Conservation (phyloP, 208 protist species). For the Trichomonas vaginalis region DNA sequence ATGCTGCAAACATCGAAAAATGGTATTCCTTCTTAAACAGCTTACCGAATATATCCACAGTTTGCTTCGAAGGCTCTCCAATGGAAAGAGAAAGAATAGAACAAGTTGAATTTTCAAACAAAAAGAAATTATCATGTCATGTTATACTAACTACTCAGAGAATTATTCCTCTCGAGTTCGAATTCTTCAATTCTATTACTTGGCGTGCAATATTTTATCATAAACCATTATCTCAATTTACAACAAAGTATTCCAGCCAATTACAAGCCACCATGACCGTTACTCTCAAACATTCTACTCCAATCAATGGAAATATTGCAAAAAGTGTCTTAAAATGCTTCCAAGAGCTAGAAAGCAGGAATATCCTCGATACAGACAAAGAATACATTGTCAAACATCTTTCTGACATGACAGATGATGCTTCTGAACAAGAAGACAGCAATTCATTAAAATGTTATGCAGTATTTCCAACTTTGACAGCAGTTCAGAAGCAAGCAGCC, state of each 20-base stretch:
- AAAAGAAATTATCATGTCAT: background rate
- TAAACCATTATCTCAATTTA: background rate
- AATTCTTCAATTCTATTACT: background rate
- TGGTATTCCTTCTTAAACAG: background rate
- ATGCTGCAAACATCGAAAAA: background rate
- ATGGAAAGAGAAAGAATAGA: background rate
- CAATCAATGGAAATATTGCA: background rate
- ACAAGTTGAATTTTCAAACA: background rate
- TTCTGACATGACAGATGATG: background rate
- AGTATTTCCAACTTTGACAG: background rate
- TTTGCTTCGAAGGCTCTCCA: background rate
- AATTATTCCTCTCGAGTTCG: background rate
- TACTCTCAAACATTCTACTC: background rate
- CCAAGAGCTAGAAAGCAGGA: background rate
- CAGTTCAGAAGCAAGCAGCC: background rate
- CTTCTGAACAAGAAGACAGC: background rate
- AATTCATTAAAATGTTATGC: background rate
- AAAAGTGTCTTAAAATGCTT: background rate
- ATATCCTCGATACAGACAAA: background rate
- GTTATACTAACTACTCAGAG: background rate
- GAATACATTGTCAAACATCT: background rate
- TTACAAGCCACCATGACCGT: background rate
- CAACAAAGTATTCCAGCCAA: background rate
- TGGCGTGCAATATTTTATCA: background rate
- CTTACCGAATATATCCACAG: background rate